Percentiles rank a stretch among this genome's conserved stretches.
phyloP scores from a whole-genome alignment of 139 green algal species.

The Chlorella sorokiniana region DNA sequence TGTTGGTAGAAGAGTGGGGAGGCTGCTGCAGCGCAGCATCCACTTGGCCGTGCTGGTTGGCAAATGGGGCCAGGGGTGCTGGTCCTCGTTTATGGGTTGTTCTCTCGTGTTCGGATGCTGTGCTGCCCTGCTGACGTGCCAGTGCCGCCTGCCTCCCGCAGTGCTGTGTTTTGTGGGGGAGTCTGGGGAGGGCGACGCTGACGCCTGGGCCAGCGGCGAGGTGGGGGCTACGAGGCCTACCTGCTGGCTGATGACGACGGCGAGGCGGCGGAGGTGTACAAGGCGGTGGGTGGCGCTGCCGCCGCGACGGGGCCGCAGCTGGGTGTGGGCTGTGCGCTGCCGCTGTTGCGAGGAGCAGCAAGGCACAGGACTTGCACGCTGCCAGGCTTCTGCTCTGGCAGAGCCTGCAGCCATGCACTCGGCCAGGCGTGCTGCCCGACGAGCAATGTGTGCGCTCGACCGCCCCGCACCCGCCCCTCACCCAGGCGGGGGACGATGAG shows the following conservation, averaged over 20 bases:
- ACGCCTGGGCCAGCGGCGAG: slow-evolving; percentile 65
- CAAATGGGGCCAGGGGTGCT: no score
- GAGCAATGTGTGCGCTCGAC: no score
- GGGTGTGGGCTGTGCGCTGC: neutral
- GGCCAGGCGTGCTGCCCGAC: no score
- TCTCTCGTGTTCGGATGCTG: no score
- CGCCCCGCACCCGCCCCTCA: no score
- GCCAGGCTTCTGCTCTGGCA: no score
- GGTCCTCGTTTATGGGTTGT: no score
- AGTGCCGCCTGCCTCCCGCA: slow-evolving; percentile 55
- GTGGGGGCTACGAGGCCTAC: slow-evolving; percentile 89
- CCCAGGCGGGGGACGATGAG: slow-evolving; percentile 62
- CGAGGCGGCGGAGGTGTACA: slow-evolving; percentile 70
- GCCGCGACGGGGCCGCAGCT: neutral
- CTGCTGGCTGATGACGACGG: slow-evolving; percentile 73
- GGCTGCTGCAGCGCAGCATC: no score
- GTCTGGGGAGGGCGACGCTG: slow-evolving; percentile 8
- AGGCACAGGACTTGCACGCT: no score
- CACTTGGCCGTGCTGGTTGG: no score
- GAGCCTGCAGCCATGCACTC: no score
- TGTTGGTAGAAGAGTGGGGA: no score
- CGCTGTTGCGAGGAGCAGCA: neutral
- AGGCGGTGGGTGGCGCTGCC: slow-evolving; percentile 33
- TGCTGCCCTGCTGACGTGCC: neutral
- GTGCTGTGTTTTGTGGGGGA: slow-evolving; percentile 84